Conservation (phyloP, 768 basidiomycete genomes). For the Basidioascus undulatus region DNA sequence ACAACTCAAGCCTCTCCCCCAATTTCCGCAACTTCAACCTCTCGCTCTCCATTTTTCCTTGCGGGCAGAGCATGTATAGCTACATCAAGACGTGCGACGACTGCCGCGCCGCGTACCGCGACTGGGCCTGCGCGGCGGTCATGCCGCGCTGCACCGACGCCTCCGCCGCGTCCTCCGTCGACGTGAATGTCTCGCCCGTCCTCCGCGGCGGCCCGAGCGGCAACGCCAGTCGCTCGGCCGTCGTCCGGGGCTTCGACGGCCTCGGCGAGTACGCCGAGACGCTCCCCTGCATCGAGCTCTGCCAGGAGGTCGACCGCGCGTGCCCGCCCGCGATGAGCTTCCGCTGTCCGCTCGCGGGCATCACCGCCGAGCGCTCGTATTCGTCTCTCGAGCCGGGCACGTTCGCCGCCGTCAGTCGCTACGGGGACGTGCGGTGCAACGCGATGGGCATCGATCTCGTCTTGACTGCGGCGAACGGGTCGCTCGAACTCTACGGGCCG, state of each 20-base stretch:
- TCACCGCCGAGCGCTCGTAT: conserved; percentile 46
- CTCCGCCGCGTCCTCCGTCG: no score
- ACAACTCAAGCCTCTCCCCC: conserved; percentile 7
- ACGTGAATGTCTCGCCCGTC: no score
- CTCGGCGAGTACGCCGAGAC: conserved; percentile 27
- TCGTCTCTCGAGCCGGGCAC: conserved; percentile 50
- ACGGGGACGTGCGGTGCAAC: conserved; percentile 46
- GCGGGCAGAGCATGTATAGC: conserved; percentile 58
- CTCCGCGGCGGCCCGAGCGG: no score
- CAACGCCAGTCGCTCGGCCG: neutral
- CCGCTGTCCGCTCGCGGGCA: conserved; percentile 33
- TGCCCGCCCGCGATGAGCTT: conserved; percentile 49
- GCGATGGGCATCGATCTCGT: neutral
- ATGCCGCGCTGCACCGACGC: conserved; percentile 53
- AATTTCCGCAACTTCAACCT: conserved; percentile 51
- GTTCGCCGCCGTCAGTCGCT: conserved; percentile 34
- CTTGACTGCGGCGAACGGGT: no score
- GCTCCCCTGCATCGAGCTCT: conserved; percentile 56
- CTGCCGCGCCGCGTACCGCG: conserved; percentile 45
- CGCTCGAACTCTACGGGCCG: no score
- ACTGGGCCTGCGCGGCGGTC: conserved; percentile 50
- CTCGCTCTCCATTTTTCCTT: conserved; percentile 44
- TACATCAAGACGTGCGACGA: conserved; percentile 51
- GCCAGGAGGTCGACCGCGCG: conserved; percentile 43
- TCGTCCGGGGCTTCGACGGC: neutral